phyloP scores from a whole-genome alignment of 352 stramenopile genomes.

The Phytophthora vignae region DNA sequence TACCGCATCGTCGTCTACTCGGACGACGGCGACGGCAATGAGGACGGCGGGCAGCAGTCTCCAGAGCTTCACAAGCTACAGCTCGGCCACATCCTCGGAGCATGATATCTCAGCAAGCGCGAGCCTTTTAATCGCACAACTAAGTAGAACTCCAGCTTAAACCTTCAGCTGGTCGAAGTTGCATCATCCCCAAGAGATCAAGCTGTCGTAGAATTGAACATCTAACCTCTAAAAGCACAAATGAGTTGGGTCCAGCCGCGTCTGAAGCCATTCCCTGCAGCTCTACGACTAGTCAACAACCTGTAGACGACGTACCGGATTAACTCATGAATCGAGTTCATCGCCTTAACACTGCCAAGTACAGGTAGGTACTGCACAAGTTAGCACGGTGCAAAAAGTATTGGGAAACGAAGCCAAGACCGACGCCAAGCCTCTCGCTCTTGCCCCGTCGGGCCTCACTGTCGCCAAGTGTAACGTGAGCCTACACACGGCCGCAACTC shows the following conservation, averaged over 20 bases:
- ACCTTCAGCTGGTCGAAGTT: constrained; percentile 1
- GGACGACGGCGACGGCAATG: constrained; percentile 8
- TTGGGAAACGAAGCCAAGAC: background rate
- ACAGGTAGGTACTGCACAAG: background rate
- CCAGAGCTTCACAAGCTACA: constrained; percentile 26
- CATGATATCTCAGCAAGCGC: background rate
- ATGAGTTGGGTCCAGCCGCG: background rate
- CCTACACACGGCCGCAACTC: background rate
- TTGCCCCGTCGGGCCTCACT: too few species aligned
- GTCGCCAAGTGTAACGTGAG: background rate
- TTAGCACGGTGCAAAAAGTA: background rate
- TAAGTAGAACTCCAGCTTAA: background rate
- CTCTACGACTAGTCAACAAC: background rate
- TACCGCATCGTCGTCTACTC: constrained; percentile 4
- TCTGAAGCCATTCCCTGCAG: background rate
- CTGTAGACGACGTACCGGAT: background rate
- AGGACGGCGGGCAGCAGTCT: constrained; percentile 11
- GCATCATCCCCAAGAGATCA: background rate
- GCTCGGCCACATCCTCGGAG: constrained; percentile 26
- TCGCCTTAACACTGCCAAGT: background rate
- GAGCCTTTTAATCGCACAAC: background rate
- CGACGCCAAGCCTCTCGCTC: too few species aligned
- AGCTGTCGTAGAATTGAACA: constrained; percentile 5
- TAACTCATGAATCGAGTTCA: background rate
- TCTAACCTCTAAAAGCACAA: background rate